Evolutionary conservation across 805 yeast genomes (phyloP), one percentile per base, ranked within the genome.

Genomic region (Starmerella powellii): DNA sequence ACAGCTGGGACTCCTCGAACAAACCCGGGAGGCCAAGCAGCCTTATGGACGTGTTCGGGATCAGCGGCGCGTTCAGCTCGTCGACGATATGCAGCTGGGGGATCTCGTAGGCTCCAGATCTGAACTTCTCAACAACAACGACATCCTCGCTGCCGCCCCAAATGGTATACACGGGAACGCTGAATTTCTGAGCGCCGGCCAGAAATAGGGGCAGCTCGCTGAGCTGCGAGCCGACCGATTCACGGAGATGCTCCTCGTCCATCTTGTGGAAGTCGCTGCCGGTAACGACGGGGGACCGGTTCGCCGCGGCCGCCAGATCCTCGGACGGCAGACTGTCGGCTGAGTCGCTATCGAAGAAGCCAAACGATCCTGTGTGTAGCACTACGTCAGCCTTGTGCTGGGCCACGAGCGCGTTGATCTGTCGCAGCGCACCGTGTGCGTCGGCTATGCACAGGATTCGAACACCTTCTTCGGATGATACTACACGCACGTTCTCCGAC

Each of bases 71-170:
- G 16, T 29, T 23, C 17, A 8, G 30, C 56, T 81, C 87, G 57
- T 80, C 86, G 28, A 81, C 65, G 4, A 82, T 55, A 49, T 63
- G 60, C 43, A 81, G 60, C 56, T 82, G 82, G 13, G 74, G 73
- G 3, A 81, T 67, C 2, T 48, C 40, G 48, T 73, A 70, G 11
- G 64, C 61, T 3, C 80, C 80, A 40, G 64, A 58, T 42, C 76
- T 68, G 58, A 81, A 72, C 62, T 72, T 73, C 49, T 76, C 73
- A 33, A 81, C 60, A 18, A 82, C 82, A 3, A 69, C 55, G 1
- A 83, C 74, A 56, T 81, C 93, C 56, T 81, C 93, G 42, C 77
- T 67, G 58, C 80, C 77, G 0, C 91, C 91, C 52, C 72, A 77
- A n/a, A 78, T 73, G 3, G 87, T 74, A 62, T 81, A 82, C 1